Evolutionary conservation across 2,329 filamentous ascomycete genomes (phyloP).

Genomic region (Cercospora citrullina): DNA sequence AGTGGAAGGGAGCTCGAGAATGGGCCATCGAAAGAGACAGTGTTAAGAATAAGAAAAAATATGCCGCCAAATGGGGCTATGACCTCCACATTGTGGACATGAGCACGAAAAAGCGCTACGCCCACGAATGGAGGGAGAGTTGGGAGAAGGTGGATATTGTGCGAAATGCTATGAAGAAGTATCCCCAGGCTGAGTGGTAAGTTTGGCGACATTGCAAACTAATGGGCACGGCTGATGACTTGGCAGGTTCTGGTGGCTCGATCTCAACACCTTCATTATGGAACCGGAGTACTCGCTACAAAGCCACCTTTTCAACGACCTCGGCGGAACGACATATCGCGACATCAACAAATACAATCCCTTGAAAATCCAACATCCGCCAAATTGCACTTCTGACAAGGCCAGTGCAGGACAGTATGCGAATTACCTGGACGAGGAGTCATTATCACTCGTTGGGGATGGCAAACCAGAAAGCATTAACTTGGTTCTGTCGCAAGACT

Average conservation of each 20-base stretch:
- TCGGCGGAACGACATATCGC: conserved; percentile 75
- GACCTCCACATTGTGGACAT: conserved; percentile 96
- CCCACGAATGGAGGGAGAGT: conserved; percentile 97
- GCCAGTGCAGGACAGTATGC: conserved; percentile 46
- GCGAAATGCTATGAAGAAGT: conserved; percentile 83
- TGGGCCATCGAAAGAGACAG: conserved; percentile 98
- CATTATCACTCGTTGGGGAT: conserved; percentile 74
- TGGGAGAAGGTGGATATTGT: conserved; percentile 99
- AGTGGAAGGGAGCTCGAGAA: conserved; percentile 95
- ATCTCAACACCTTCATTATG: conserved; percentile 98
- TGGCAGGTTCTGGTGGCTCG: conserved; percentile 95
- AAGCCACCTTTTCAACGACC: conserved; percentile 80
- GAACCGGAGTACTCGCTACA: conserved; percentile 89
- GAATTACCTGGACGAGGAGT: conserved; percentile 71
- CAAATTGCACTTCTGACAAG: conserved; percentile 47
- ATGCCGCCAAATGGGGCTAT: conserved; percentile 86
- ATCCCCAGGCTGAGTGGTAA: conserved; percentile 94
- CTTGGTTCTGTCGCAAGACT: conserved; percentile 88
- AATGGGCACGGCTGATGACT: conserved; percentile 14
- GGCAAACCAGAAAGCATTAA: conserved; percentile 77
- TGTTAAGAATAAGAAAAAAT: conserved; percentile 89
- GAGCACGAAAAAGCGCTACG: conserved; percentile 98
- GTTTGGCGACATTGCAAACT: conserved; percentile 36
- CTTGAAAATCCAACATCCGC: conserved; percentile 85
- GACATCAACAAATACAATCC: conserved; percentile 98